phyloP scores from a whole-genome alignment of 805 yeast species.

The Gaillardinia entomophila region DNA sequence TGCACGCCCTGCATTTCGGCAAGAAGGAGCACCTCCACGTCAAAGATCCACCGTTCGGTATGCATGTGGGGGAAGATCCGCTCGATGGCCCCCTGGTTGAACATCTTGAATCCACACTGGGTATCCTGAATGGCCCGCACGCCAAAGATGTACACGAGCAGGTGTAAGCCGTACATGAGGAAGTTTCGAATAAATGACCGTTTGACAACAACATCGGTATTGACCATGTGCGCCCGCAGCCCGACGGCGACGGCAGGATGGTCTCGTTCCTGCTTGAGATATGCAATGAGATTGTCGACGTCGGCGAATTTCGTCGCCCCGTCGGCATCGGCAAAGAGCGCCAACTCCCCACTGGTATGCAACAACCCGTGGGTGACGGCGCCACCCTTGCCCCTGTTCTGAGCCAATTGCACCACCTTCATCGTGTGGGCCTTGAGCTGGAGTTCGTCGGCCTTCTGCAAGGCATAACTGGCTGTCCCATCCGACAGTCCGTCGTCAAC shows the following conservation, averaged over 20 bases:
- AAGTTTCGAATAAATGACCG: conserved; percentile 83
- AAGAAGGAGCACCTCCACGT: conserved; percentile 82
- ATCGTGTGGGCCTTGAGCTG: conserved; percentile 51
- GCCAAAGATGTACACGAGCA: conserved; percentile 83
- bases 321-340: conserved; percentile 94
- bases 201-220: conserved; percentile 94
- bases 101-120: conserved; percentile 95
- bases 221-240: conserved; percentile 94
- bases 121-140: conserved; percentile 84
- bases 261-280: conserved; percentile 23
- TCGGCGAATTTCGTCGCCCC: conserved; percentile 88
- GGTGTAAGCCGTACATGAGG: conserved; percentile 87
- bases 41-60: conserved; percentile 98
- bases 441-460: conserved; percentile 50
- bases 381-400: conserved; percentile 88
- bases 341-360: conserved; percentile 63
- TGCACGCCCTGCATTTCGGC: conserved; percentile 67
- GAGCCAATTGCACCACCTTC: conserved; percentile 61
- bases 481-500: conserved; percentile 93
- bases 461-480: conserved; percentile 67
- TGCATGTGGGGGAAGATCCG: conserved; percentile 84
- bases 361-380: conserved; percentile 93
- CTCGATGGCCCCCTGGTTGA: conserved; percentile 62
- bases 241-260: conserved; percentile 68
- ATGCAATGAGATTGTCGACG: conserved; percentile 43